Conservation (phyloP, 345 rosid species). For the Noccaea bulbosa region DNA sequence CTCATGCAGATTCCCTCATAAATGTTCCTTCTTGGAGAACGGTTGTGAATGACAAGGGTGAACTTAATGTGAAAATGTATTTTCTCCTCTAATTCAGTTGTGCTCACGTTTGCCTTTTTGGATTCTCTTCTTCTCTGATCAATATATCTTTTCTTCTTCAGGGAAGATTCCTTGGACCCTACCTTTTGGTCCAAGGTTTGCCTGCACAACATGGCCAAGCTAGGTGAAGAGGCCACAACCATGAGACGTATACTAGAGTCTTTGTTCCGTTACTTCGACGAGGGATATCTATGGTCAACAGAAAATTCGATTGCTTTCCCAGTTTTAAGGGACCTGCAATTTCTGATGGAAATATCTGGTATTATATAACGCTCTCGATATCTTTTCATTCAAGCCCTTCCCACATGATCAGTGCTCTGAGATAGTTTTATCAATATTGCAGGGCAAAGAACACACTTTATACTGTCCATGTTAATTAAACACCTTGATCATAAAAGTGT, state of each 20-base stretch:
- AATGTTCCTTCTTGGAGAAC: constrained; percentile 75
- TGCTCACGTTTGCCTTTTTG: constrained; percentile 9
- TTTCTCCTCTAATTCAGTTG: constrained; percentile 23
- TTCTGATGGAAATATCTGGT: constrained; percentile 84
- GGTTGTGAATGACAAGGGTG: constrained; percentile 80
- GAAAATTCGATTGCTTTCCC: constrained; percentile 76
- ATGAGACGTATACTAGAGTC: constrained; percentile 88
- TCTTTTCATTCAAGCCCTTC: constrained; percentile 22
- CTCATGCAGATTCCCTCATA: constrained; percentile 51
- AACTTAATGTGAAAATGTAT: constrained; percentile 72
- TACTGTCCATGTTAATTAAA: constrained; percentile 84
- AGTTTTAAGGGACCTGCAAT: constrained; percentile 88
- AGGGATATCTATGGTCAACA: constrained; percentile 71
- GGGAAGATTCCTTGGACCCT: constrained; percentile 79
- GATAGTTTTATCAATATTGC: constrained; percentile 35
- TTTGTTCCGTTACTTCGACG: constrained; percentile 85
- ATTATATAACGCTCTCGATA: constrained; percentile 36
- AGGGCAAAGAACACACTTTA: constrained; percentile 88
- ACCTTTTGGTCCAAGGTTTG: constrained; percentile 95
- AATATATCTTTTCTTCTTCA: constrained; percentile 39
- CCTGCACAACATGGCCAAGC: constrained; percentile 90
- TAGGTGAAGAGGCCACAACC: constrained; percentile 92
- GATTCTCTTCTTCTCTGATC: constrained; percentile 15
- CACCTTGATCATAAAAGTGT: constrained; percentile 96
- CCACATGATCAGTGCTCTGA: constrained; percentile 29